These are phyloP conservation scores for Thalassiosira exigua DNA, from an alignment of 352 stramenopile species.

Conservation along the genomic window DNA sequence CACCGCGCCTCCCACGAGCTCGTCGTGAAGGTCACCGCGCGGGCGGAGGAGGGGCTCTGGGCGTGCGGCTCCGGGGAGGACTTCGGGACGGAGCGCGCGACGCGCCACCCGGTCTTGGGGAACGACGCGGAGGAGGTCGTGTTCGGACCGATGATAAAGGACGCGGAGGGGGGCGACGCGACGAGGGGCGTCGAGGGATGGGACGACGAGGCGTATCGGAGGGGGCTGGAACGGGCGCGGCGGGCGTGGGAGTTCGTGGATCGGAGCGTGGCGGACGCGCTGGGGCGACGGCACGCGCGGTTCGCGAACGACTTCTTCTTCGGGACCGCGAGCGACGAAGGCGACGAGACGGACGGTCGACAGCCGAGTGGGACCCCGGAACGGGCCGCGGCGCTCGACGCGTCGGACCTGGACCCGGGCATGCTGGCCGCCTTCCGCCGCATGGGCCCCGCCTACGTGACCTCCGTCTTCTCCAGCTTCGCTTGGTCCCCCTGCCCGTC, in stretches of 20 bases:
- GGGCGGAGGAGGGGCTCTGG: constrained; percentile 64
- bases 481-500: constrained; percentile 74
- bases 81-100: constrained; percentile 57
- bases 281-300: constrained; percentile 31
- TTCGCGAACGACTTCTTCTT: constrained; percentile 58
- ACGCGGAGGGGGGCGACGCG: constrained; percentile 14
- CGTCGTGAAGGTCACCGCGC: constrained; percentile 63
- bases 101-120: constrained; percentile 46
- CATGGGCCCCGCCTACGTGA: constrained; percentile 57
- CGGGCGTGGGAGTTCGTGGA: constrained; percentile 34
- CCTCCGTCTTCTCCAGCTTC: constrained; percentile 64
- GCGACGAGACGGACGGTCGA: background rate
- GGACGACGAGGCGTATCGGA: constrained; percentile 18
- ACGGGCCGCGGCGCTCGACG: background rate
- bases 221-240: constrained; percentile 27
- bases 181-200: background rate
- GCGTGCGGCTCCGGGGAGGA: constrained; percentile 69
- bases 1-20: constrained; percentile 75
- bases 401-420: constrained; percentile 25
- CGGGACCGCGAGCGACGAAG: constrained; percentile 1
- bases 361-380: background rate
- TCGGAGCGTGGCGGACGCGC: constrained; percentile 16
- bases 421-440: constrained; percentile 37
- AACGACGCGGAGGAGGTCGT: constrained; percentile 15
- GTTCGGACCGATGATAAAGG: constrained; percentile 23